Evolutionary conservation across 2,329 filamentous ascomycete genomes (phyloP), one percentile per base, ranked within the genome.

Genomic region (Aspergillus hortae): DNA sequence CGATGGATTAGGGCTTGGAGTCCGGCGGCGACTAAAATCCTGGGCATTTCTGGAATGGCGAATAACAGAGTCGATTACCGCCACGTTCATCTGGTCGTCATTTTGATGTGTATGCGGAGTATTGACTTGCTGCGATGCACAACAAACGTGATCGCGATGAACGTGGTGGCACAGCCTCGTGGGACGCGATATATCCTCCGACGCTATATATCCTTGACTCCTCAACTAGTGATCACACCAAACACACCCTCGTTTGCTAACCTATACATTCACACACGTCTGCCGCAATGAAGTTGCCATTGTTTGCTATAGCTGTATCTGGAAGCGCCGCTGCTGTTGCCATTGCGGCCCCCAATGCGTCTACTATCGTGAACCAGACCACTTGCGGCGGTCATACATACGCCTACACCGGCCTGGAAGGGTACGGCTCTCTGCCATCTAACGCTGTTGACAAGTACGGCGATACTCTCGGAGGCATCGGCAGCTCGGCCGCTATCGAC

Each of bases 381-480:
- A 79, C 70, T 12, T 88, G 85, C 67, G 83, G 81, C 58, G 81
- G 81, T 46, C 77, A 83, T 55, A 75, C 70, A 0, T 89, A 87
- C 61, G 76, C 80, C n/a, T 90, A 90, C 65, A 73, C 85, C 48
- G 76, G 80, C 52, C 79, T 90, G 9, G 84, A 82, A 4, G 87
- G 87, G 9, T 89, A 84, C 62, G 87, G 87, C 4, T 79, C 76
- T 50, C 69, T 89, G 3, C 70, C 80, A 0, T 76, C 76, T 30
- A 77, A 84, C 61, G 77, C 79, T 2, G 73, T 77, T 30, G 87
- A 90, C 70, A 84, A 85, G 63, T 85, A 80, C 58, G 85, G 85
- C 27, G 87, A 90, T 63, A 89, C 85, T 0, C 73, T 89, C 27
- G 85, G 84, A 35, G 84, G 85, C 1, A 75, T 87, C 47, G 87